Evolutionary conservation across 192 early-diverging fungal genomes (phyloP).

Genomic region (Funneliformis mosseae): DNA sequence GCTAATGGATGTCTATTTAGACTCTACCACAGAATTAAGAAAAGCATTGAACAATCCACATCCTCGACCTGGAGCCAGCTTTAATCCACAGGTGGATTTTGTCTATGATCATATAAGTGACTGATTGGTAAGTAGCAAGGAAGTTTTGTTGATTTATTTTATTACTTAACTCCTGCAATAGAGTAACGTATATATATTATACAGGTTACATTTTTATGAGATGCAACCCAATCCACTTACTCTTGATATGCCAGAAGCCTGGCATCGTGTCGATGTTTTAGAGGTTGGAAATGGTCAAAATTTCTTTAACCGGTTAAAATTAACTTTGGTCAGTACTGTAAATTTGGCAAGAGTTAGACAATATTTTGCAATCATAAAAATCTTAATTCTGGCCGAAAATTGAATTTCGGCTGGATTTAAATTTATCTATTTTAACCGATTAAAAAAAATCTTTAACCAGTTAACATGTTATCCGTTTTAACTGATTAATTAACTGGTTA

Average conservation of each 20-base stretch:
- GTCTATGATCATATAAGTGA: constrained; percentile 33
- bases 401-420: too few relatives aligned
- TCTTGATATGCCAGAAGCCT: constrained; percentile 29
- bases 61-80: constrained; percentile 23
- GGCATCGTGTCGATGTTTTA: constrained; percentile 31
- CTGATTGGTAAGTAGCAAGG: constrained; percentile 31
- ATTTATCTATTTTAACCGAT: too few relatives aligned
- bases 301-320: too few relatives aligned
- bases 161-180: not conserved
- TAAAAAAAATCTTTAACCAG: too few relatives aligned
- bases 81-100: constrained; percentile 34
- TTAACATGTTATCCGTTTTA: too few relatives aligned
- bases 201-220: constrained; percentile 32
- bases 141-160: constrained; percentile 1
- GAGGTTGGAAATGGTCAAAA: too few relatives aligned
- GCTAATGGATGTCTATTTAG: constrained; percentile 5
- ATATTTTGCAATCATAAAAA: too few relatives aligned
- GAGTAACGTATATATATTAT: constrained; percentile 11
- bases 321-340: too few relatives aligned
- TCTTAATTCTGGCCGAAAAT: too few relatives aligned
- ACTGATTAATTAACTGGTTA: too few relatives aligned
- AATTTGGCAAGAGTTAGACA: too few relatives aligned
- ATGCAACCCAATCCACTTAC: constrained; percentile 35
- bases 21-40: constrained; percentile 34
- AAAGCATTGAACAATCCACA: constrained; percentile 33